These are phyloP conservation scores for Omphalea diandra DNA, from an alignment of 441 rosid species.

Conservation along the genomic window DNA sequence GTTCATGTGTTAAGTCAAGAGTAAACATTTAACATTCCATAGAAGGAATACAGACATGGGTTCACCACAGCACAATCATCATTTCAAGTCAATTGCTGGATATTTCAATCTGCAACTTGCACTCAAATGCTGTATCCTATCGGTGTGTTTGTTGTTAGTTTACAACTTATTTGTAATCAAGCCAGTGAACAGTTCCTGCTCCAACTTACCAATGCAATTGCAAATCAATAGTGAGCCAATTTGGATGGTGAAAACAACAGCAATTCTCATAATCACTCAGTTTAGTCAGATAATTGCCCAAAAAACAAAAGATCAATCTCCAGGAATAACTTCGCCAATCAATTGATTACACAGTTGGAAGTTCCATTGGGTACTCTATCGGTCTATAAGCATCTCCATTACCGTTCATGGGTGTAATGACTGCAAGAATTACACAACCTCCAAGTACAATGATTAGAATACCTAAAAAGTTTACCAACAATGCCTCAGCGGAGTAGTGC, in stretches of 20 bases:
- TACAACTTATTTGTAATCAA: neutral
- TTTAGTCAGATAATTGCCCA: neutral
- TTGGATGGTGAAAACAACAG: neutral
- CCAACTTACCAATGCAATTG: neutral
- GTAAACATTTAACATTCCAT: too few species aligned
- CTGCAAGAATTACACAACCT: slow-evolving; percentile 61
- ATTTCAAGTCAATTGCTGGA: too few species aligned
- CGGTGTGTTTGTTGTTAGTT: neutral
- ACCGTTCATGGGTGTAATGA: slow-evolving; percentile 42
- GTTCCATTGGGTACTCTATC: neutral
- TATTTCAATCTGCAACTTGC: neutral
- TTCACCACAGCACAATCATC: too few species aligned
- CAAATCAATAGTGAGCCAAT: neutral
- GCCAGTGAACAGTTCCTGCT: neutral
- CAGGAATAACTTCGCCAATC: neutral
- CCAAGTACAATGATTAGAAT: slow-evolving; percentile 60
- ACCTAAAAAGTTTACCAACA: slow-evolving; percentile 67
- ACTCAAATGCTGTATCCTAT: neutral
- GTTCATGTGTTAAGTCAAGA: too few species aligned
- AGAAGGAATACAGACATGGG: too few species aligned
- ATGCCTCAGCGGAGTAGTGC: slow-evolving; percentile 61
- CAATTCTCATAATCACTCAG: neutral
- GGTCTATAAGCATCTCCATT: slow-evolving; percentile 35
- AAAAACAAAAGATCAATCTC: neutral
- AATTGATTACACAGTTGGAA: neutral